A percentile compares a stretch with the other conserved stretches of the same genome.
Conservation (phyloP, 331 rosid genomes). For the Dryas integrifolia region DNA sequence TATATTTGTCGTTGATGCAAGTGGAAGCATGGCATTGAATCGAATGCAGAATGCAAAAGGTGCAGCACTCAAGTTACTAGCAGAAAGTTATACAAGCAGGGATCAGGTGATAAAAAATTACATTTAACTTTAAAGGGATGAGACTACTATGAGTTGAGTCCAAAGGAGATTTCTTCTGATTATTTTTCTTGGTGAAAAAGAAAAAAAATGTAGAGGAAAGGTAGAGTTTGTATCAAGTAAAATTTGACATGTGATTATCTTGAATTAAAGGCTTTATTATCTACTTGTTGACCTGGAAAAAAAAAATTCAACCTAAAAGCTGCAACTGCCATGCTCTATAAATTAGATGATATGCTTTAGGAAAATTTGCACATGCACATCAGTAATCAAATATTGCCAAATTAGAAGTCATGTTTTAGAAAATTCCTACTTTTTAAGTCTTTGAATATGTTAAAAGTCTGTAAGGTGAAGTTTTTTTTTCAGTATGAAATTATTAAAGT, state of each 20-base stretch:
- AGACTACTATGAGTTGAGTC: not conserved
- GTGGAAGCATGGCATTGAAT: slow-evolving; percentile 99
- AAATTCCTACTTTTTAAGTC: not conserved
- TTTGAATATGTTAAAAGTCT: not conserved
- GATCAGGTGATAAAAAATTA: slow-evolving; percentile 64
- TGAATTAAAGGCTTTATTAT: not conserved
- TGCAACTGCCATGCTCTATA: not conserved
- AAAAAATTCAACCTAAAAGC: not conserved
- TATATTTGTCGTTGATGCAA: slow-evolving; percentile 96
- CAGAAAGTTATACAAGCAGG: slow-evolving; percentile 98
- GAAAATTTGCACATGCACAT: not conserved
- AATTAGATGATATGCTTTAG: not conserved
- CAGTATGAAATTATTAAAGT: not conserved
- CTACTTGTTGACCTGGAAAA: not conserved
- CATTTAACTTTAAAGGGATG: slow-evolving; percentile 15
- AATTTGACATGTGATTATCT: not conserved
- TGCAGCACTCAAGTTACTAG: slow-evolving; percentile 90
- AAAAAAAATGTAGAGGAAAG: not conserved
- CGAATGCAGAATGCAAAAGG: slow-evolving; percentile 99
- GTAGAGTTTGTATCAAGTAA: not conserved
- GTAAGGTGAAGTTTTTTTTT: not conserved
- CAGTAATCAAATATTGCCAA: not conserved
- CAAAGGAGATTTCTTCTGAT: not conserved
- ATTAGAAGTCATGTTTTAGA: not conserved
- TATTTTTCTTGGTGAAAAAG: not conserved